These are phyloP conservation scores for Exophiala alcalophila DNA, from an alignment of 2,329 filamentous ascomycete genomes.

Conservation along the genomic window DNA sequence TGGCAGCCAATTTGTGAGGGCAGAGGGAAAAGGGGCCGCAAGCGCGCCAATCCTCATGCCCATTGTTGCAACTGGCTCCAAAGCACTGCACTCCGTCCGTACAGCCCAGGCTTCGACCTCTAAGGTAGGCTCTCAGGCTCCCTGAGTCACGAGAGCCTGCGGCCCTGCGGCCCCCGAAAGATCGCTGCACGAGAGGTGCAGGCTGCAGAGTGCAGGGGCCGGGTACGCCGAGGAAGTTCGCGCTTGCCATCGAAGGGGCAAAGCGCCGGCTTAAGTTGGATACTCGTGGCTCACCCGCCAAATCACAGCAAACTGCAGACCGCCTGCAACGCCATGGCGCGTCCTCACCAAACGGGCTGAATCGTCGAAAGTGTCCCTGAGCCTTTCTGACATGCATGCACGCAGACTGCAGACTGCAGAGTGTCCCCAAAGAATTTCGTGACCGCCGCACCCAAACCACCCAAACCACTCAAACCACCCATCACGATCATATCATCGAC, in stretches of 20 bases:
- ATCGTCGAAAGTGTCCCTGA: slow-evolving; percentile 16
- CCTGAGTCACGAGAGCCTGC: no score
- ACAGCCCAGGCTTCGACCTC: no score
- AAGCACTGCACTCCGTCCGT: no score
- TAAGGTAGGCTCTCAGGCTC: no score
- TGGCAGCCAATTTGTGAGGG: slow-evolving; percentile 7
- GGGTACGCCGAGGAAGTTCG: slow-evolving; percentile 9
- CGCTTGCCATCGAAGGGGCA: slow-evolving; percentile 16
- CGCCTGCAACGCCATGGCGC: no score
- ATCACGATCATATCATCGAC: slow-evolving; percentile 9
- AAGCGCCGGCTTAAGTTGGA: no score
- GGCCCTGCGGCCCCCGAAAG: no score
- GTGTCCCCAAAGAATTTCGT: slow-evolving; percentile 18
- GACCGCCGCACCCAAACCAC: slow-evolving; percentile 17
- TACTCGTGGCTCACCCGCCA: no score
- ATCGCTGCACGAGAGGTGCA: background rate
- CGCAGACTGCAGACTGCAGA: slow-evolving; percentile 1
- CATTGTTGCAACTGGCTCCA: no score
- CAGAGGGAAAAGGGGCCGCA: slow-evolving; percentile 11
- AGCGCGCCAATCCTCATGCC: no score
- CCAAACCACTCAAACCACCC: slow-evolving; percentile 5
- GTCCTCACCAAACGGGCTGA: no score
- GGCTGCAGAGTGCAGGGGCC: background rate
- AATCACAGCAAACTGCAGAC: no score
- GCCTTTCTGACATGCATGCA: slow-evolving; percentile 13